Evolutionary conservation across 257 asterid genomes (phyloP).

Genomic region (Primulina eburnea): DNA sequence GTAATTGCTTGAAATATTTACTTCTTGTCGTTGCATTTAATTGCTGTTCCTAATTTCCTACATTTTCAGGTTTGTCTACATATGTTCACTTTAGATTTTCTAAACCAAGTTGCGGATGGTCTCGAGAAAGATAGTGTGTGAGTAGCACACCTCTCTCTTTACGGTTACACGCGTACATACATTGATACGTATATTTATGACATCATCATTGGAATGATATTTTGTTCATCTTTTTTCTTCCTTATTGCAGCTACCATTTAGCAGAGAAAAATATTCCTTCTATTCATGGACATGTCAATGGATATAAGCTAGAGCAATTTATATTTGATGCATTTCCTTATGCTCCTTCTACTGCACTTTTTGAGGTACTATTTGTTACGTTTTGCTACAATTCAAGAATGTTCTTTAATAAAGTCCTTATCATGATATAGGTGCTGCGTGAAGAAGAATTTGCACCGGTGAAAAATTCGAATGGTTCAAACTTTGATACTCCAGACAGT

Average conservation of each 20-base stretch:
- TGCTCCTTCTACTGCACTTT: conserved; percentile 85
- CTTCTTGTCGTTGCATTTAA: background rate
- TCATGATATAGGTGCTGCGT: conserved; percentile 52
- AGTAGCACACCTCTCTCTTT: conserved; percentile 29
- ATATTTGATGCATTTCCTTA: conserved; percentile 95
- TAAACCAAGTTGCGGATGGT: conserved; percentile 93
- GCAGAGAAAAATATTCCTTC: conserved; percentile 92
- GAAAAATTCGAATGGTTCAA: conserved; percentile 86
- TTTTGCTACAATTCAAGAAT: background rate
- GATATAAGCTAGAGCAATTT: conserved; percentile 89
- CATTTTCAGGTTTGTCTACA: conserved; percentile 83
- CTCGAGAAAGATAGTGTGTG: conserved; percentile 97
- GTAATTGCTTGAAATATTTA: background rate
- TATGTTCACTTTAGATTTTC: conserved; percentile 87
- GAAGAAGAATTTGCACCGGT: conserved; percentile 99
- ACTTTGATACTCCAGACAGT: conserved; percentile 94
- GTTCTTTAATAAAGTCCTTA: background rate
- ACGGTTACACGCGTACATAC: background rate
- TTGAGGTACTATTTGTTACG: conserved; percentile 55
- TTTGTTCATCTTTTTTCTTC: conserved; percentile 1
- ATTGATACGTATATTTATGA: no score
- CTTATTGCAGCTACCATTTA: conserved; percentile 73
- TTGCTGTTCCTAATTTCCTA: conserved; percentile 25
- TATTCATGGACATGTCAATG: conserved; percentile 68
- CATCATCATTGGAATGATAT: conserved; percentile 13